Base-by-base conservation (phyloP, 148 eudicot genomes). In the Amaranthus palmeri region DNA sequence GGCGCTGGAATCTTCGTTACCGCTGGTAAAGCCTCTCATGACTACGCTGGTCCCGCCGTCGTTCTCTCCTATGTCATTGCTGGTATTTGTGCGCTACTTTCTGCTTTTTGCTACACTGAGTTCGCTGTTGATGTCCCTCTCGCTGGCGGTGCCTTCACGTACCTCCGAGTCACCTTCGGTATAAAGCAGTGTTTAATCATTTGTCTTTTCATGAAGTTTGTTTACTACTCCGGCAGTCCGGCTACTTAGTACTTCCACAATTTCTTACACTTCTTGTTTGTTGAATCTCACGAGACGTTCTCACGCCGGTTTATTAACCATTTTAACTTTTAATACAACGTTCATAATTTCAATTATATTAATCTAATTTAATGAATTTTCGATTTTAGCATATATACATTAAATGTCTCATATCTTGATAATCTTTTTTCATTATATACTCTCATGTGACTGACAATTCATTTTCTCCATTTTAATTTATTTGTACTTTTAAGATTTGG, bases 1-100 rank as follows among this genome's bases (percentile, higher is more conserved):
- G 97, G 98, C 40, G 97, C 98, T 80, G 98, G 98, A 11, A 90
- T 93, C 0, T 93, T 93, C 50, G 88, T 93, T 69, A 93, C 98
- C 72, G 86, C 96, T 45, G 98, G 98, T 36, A 77, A 72, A 51
- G 97, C 97, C 51, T 66, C 83, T 14, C 80, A 63, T 41, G 44
- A 67, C 5, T 77, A 63, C 46, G 91, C 98, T 12, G 98, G 98
- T n/a, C 97, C 97, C 9, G 81, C 92, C 15, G 83, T 93, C 15
- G 73, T 91, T 36, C 53, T 93, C 2, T 93, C 98, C 18, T 93
- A 93, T 84, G 97, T 92, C 96, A 84, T 93, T 85, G 98, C 98
- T 53, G 98, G 97, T 25, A 36, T 93, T 56, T 89, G 96, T 72
- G 97, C 97, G 12, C 87, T 93, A 54, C 85, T 93, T 25, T 93